Base-by-base conservation (phyloP, 176 grass and related monocot species). In the Oryza nivara region DNA sequence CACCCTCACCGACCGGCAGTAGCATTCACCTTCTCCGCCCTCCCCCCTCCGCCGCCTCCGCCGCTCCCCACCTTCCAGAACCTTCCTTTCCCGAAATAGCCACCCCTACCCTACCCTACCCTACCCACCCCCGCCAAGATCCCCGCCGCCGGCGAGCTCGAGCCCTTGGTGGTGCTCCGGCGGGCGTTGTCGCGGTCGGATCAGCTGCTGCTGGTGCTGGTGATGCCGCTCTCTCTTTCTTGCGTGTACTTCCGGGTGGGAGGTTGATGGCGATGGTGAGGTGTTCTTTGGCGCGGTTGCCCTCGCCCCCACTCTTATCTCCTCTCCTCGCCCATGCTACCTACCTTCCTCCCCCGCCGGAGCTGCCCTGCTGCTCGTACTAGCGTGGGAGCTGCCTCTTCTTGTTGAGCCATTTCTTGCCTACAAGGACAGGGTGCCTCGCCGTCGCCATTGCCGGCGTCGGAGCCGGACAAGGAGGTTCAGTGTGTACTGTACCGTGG, bases 31-130 rank as follows among this genome's bases (percentile, higher is more conserved):
- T 65, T 32, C 30, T 32, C 77, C 63, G 72, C 73, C 86, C 75
- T 0, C 77, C 63, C 76, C 73, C 86, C 75, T 0, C 16, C 1
- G 4, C 5, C 51, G 4, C 51, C 51, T 0, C 51, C 51, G 16
- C 51, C 51, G 51, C 51, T 49, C 10, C 35, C 71, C 28, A 28
- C 28, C 47, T 89, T 87, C 92, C 87, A 87, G 84, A 94, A 89
- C 54, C 65, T 89, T 89, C 92, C 28, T 46, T 86, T 84, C 72
- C 56, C 63, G 25, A 46, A 76, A 77, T 44, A 80, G 75, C 20
- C 13, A 64, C 56, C 58, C 70, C 74, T 54, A 11, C 35, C 35
- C 30, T 30, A 35, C 25, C 25, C 9, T 88, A 69, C 28, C 84
- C 68, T 32, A 32, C 30, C 30, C 30, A 32, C 2, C 30, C 30